Percentiles rank a stretch among this genome's conserved stretches.
Evolutionary conservation across 2,329 filamentous ascomycete genomes (phyloP).

Genomic region (Fusarium sp.): DNA sequence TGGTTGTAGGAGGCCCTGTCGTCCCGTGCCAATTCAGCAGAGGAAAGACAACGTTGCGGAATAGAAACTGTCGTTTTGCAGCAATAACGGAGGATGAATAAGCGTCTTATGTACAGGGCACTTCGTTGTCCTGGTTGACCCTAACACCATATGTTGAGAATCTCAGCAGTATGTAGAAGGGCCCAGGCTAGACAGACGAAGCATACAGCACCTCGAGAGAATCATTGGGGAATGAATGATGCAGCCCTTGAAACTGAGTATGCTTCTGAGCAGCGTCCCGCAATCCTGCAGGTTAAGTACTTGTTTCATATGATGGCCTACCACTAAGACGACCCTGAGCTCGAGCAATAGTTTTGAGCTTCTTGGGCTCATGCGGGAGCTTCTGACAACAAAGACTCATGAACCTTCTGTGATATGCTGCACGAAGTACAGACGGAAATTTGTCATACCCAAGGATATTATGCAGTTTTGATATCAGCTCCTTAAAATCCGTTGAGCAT

Average conservation of each 20-base stretch:
- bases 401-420: background rate
- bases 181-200: background rate
- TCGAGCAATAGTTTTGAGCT: too few species aligned
- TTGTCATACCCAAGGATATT: background rate
- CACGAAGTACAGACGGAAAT: background rate
- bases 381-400: background rate
- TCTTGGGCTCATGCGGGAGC: background rate
- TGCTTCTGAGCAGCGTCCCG: background rate
- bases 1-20: background rate
- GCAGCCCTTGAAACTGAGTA: background rate
- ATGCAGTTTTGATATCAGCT: background rate
- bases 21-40: background rate
- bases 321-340: too few species aligned
- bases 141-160: background rate
- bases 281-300: background rate
- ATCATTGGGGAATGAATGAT: background rate
- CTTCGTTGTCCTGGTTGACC: background rate
- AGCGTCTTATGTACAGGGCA: too few species aligned
- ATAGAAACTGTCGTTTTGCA: background rate
- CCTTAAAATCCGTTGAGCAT: background rate
- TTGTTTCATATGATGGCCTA: too few species aligned
- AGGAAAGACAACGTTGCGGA: background rate
- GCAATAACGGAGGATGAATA: background rate
- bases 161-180: background rate
- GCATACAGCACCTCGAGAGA: background rate